Evolutionary conservation across 495 filamentous ascomycete species (phyloP).

Genomic region (Xylona heveae): DNA sequence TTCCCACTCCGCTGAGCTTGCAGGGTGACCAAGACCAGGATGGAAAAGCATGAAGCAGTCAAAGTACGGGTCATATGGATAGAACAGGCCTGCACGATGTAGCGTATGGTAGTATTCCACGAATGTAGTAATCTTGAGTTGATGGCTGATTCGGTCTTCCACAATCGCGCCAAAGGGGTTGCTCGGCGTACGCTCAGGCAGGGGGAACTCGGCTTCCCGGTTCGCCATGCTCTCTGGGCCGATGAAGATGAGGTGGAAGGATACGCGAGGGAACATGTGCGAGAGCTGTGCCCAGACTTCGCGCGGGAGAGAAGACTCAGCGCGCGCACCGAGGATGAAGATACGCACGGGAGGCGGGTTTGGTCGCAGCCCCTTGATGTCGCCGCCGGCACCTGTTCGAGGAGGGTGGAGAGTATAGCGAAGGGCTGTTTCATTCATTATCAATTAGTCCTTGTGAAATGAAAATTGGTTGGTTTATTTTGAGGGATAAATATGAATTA

Average conservation of each 20-base stretch:
- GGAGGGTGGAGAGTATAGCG: slow-evolving; percentile 87
- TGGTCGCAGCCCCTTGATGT: slow-evolving; percentile 58
- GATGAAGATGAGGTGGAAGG: slow-evolving; percentile 80
- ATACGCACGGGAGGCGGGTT: slow-evolving; percentile 73
- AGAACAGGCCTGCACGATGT: slow-evolving; percentile 70
- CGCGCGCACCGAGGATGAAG: slow-evolving; percentile 87
- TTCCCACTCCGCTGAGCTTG: slow-evolving; percentile 79
- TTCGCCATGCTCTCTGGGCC: slow-evolving; percentile 89
- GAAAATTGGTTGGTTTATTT: no score
- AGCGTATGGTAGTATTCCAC: slow-evolving; percentile 97
- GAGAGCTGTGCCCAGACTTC: slow-evolving; percentile 85
- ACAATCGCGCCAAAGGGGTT: slow-evolving; percentile 90
- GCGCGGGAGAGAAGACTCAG: slow-evolving; percentile 85
- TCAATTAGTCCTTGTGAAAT: slow-evolving; percentile 9
- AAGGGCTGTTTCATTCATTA: slow-evolving; percentile 33
- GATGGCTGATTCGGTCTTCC: slow-evolving; percentile 64
- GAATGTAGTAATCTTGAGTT: slow-evolving; percentile 88
- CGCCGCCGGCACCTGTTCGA: slow-evolving; percentile 45
- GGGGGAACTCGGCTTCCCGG: slow-evolving; percentile 71
- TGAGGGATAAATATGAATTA: slow-evolving; percentile 5
- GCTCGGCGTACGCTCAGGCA: slow-evolving; percentile 55
- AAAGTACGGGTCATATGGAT: slow-evolving; percentile 93
- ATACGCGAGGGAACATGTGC: slow-evolving; percentile 65
- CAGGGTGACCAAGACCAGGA: slow-evolving; percentile 84
- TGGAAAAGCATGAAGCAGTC: slow-evolving; percentile 94